Conservation (phyloP, 176 grass and related monocot species). For the Hordeum marinum region DNA sequence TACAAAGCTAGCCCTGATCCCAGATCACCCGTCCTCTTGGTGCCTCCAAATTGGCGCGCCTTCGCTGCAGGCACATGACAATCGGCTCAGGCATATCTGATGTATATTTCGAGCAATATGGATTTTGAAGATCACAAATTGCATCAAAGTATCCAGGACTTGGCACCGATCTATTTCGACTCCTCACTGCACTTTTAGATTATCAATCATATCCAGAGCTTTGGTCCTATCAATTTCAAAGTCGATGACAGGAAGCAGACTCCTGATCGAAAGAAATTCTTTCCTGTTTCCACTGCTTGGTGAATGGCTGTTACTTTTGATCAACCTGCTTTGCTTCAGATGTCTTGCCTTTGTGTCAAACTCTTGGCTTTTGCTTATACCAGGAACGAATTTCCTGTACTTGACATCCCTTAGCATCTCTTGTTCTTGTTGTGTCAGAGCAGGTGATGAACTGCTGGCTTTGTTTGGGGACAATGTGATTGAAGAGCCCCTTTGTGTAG, state of each 20-base stretch:
- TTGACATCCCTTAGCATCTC: conserved; percentile 90
- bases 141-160: background rate
- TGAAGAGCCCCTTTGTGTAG: conserved; percentile 47
- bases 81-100: background rate
- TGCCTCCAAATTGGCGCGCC: background rate
- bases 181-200: conserved; percentile 55
- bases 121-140: conserved; percentile 18
- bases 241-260: conserved; percentile 74
- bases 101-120: conserved; percentile 5
- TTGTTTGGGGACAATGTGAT: conserved; percentile 37
- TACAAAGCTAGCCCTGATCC: conserved; percentile 35
- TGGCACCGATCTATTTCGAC: background rate
- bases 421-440: conserved; percentile 86
- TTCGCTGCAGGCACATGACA: background rate
- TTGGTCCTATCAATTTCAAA: conserved; percentile 77
- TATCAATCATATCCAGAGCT: conserved; percentile 83
- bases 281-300: conserved; percentile 70
- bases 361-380: conserved; percentile 96
- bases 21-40: conserved; percentile 7
- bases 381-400: conserved; percentile 76
- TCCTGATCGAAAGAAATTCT: conserved; percentile 59
- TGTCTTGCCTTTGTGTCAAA: conserved; percentile 56
- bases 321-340: conserved; percentile 63
- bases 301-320: conserved; percentile 94
- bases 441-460: conserved; percentile 50